phyloP scores from a whole-genome alignment of 192 early-diverging fungal species.

The Allomyces javanicus region DNA sequence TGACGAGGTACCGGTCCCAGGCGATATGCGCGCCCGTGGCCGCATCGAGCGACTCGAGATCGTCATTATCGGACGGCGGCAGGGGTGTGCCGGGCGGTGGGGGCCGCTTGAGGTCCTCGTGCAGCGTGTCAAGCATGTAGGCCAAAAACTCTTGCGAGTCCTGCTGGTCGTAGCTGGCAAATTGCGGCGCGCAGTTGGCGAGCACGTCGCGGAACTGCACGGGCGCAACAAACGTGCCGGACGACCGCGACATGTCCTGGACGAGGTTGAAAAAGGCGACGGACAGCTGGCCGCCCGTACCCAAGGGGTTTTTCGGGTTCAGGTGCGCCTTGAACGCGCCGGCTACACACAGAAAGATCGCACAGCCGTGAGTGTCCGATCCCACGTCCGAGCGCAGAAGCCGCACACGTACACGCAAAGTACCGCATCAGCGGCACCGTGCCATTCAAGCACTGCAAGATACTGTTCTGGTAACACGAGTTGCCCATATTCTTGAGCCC shows the following conservation, averaged over 20 bases:
- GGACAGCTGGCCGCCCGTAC: slow-evolving; percentile 49
- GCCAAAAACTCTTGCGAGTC: slow-evolving; percentile 91
- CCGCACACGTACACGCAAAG: slow-evolving; percentile 21
- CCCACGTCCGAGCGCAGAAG: not conserved
- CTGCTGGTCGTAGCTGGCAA: slow-evolving; percentile 77
- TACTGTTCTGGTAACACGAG: slow-evolving; percentile 32
- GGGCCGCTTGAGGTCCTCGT: slow-evolving; percentile 65
- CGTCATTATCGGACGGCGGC: slow-evolving; percentile 9
- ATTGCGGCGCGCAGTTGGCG: slow-evolving; percentile 55
- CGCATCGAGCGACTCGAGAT: slow-evolving; percentile 46
- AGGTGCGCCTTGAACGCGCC: slow-evolving; percentile 36
- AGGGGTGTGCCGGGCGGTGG: not conserved
- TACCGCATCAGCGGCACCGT: slow-evolving; percentile 49
- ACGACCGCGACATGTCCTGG: slow-evolving; percentile 59
- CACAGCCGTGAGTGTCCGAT: not conserved
- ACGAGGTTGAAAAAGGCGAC: slow-evolving; percentile 61
- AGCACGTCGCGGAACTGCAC: slow-evolving; percentile 55
- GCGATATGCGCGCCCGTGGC: slow-evolving; percentile 32
- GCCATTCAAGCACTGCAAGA: slow-evolving; percentile 56
- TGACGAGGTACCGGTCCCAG: slow-evolving; percentile 51
- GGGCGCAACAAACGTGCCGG: slow-evolving; percentile 59
- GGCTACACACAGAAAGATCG: slow-evolving; percentile 21
- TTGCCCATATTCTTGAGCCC: not conserved
- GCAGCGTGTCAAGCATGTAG: slow-evolving; percentile 72
- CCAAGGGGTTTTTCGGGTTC: slow-evolving; percentile 44